Percentiles rank a stretch among this genome's conserved stretches.
These are phyloP conservation scores for Solanum bulbocastanum DNA, from an alignment of 257 asterid genomes.

Conservation along the genomic window DNA sequence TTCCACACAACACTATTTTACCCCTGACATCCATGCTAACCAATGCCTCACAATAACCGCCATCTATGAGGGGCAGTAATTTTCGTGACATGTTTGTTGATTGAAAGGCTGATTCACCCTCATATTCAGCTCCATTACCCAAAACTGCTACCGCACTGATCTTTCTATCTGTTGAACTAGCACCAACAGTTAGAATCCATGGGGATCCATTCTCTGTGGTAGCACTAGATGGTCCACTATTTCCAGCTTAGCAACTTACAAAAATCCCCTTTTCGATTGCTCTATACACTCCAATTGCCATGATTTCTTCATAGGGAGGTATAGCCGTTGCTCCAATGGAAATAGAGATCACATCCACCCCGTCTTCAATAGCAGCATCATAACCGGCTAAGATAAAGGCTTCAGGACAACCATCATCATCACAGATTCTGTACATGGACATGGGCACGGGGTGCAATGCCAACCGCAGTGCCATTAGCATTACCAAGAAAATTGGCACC, in stretches of 20 bases:
- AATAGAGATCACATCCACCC: constrained; percentile 14
- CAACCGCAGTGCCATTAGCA: constrained; percentile 13
- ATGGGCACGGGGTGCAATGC: constrained; percentile 18
- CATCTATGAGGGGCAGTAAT: constrained; percentile 1
- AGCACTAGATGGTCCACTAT: constrained; percentile 1
- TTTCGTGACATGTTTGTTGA: not conserved
- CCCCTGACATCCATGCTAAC: not conserved
- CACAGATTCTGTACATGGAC: constrained; percentile 12
- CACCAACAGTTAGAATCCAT: constrained; percentile 23
- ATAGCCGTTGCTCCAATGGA: not conserved
- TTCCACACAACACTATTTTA: constrained; percentile 14
- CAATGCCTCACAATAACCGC: not conserved
- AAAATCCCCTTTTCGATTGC: constrained; percentile 10
- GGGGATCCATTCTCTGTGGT: constrained; percentile 10
- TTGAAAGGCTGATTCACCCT: constrained; percentile 15
- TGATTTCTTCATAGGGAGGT: constrained; percentile 2
- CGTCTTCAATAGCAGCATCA: constrained; percentile 9
- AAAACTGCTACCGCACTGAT: constrained; percentile 4
- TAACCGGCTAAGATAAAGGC: not conserved
- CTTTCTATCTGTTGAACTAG: constrained; percentile 15
- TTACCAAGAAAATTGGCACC: constrained; percentile 4
- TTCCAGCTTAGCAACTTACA: constrained; percentile 16
- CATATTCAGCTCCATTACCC: constrained; percentile 3
- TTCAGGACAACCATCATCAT: not conserved
- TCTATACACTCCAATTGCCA: constrained; percentile 12